Base-by-base conservation (phyloP, 2,329 filamentous ascomycete species). In the Claviceps cyperi region DNA sequence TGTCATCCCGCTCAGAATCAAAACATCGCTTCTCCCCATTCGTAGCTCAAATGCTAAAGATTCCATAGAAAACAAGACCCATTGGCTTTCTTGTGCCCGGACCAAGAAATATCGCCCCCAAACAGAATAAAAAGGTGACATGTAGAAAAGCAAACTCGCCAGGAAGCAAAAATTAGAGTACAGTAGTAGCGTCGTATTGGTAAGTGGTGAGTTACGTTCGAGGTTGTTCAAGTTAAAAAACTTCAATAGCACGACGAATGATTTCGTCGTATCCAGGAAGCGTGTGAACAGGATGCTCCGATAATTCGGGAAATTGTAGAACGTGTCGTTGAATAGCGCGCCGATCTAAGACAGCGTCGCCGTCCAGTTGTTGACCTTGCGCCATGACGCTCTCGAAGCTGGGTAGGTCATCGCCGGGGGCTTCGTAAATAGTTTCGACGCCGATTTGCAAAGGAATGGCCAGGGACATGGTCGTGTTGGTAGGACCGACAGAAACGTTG, bases 381-480 rank as follows among this genome's bases (percentile, higher is more conserved):
- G 65, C 66, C 53, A 75, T 62, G 22, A 67, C 71, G 8, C 65
- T 66, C 56, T 77, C 75, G 52, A 78, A 78, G 50, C 64, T 72
- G 2, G 75, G 75, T 40, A 72, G 64, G 3, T 65, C 68, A 37
- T 57, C 60, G 14, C 58, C 60, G 5, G 58, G 55, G 9, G 62
- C 58, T n/a, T 64, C 58, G 48, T 64, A 55, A 13, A 63, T 55
- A 19, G 58, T 62, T 54, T 69, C 68, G 21, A 76, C 69, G 2
- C 68, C 73, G 43, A 79, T 58, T 62, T 79, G 76, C 43, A 79
- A 54, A 6, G 76, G 76, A 41, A 78, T 58, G 21, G 60, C 58
- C 24, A 79, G 60, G 39, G 66, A 68, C 40, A 77, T 55, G 47
- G 63, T 67, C 4, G 66, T 69, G 57, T 65, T 70, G 50, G 66